phyloP scores from a whole-genome alignment of 2,329 filamentous ascomycete species.

The Pestalotiopsis sp. region DNA sequence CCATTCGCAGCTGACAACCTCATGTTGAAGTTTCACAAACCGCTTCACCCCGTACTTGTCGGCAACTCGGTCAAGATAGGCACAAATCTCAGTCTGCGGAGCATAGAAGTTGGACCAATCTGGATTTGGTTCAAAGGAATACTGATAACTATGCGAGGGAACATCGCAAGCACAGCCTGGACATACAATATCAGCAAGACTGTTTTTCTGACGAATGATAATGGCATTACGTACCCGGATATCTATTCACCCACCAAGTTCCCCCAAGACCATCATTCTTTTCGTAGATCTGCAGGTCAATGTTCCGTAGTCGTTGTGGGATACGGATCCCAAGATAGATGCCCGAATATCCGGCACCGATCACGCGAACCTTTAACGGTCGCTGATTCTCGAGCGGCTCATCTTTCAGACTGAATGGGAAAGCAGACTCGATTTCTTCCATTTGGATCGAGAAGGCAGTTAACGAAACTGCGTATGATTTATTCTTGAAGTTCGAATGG shows the following conservation, averaged over 20 bases:
- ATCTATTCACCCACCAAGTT: slow-evolving; percentile 40
- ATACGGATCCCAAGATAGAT: slow-evolving; percentile 36
- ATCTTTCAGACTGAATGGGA: slow-evolving; percentile 25
- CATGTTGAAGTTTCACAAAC: slow-evolving; percentile 46
- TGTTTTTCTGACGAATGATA: not conserved
- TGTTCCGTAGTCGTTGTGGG: slow-evolving; percentile 33
- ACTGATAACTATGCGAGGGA: slow-evolving; percentile 55
- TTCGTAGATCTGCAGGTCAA: slow-evolving; percentile 35
- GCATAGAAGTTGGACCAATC: slow-evolving; percentile 55
- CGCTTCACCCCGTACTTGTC: slow-evolving; percentile 47
- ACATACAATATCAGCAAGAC: not conserved
- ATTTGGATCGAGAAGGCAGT: not conserved
- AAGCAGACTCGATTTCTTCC: not conserved
- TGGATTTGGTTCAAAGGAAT: slow-evolving; percentile 56
- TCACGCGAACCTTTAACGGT: slow-evolving; percentile 34
- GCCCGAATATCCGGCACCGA: slow-evolving; percentile 37
- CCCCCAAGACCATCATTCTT: slow-evolving; percentile 36
- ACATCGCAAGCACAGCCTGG: slow-evolving; percentile 34
- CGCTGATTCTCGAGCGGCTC: slow-evolving; percentile 30
- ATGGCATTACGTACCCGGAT: slow-evolving; percentile 29
- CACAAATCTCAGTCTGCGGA: slow-evolving; percentile 47
- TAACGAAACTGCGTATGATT: not conserved
- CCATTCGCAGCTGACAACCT: slow-evolving; percentile 43
- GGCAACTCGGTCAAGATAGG: slow-evolving; percentile 49
- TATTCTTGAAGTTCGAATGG: not conserved